phyloP scores from a whole-genome alignment of 108 stramenopile species.

The Schizochytrium sp. region DNA sequence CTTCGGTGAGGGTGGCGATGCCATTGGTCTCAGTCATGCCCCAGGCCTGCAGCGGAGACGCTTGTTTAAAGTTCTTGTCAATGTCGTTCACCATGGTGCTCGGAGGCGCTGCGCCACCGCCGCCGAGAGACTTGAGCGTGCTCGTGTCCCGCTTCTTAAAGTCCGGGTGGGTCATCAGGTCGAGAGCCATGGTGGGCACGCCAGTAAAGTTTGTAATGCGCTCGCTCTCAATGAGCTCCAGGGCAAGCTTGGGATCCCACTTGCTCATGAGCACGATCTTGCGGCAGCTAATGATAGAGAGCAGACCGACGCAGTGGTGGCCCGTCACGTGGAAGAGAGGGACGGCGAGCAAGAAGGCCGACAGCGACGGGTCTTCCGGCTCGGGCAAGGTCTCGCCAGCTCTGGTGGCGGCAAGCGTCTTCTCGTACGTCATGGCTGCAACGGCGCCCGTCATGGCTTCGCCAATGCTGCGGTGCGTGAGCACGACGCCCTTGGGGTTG shows the following conservation, averaged over 20 bases:
- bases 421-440: neutral
- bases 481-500: slow-evolving; percentile 37
- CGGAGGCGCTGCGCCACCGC: neutral
- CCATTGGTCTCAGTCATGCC: neutral
- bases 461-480: slow-evolving; percentile 25
- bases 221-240: neutral
- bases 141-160: neutral
- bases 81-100: neutral
- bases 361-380: neutral
- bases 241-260: neutral
- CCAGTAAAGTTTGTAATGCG: neutral
- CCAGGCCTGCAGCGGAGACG: slow-evolving; percentile 8
- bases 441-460: slow-evolving; percentile 27
- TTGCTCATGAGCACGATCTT: slow-evolving; percentile 18
- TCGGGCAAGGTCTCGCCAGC: neutral
- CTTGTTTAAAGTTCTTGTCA: neutral
- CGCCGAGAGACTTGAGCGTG: neutral
- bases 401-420: neutral
- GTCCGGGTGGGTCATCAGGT: neutral
- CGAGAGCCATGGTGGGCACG: slow-evolving; percentile 24
- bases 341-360: neutral
- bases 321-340: slow-evolving; percentile 13
- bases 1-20: neutral
- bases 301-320: neutral
- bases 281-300: neutral